Evolutionary conservation across 2,329 filamentous ascomycete genomes (phyloP), one percentile per base, ranked within the genome.

Genomic region (Dendryphion nanum): DNA sequence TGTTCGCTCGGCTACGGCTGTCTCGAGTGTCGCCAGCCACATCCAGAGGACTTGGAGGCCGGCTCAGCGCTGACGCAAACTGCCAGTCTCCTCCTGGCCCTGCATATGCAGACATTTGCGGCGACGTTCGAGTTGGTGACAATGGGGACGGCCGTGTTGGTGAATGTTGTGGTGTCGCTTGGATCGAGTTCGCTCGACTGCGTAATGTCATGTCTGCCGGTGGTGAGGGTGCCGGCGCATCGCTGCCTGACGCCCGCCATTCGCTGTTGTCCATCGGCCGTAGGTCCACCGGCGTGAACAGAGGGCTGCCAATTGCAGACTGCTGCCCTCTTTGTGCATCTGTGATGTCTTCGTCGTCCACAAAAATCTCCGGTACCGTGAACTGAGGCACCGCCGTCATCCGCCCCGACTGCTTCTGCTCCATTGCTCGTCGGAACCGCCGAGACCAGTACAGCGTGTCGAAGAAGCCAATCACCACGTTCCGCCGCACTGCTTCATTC

Each of bases 401-500:
- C 44, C 89, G 85, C 15, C 83, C 83, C 33, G 61, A 59, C 45
- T 80, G 79, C 68, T 89, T 89, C 42, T 74, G 75, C 24, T 89
- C 82, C 61, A 88, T 75, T 41, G 83, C 78, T 37, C 82, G 82
- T 51, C 87, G 83, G 74, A 96, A 96, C 50, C 80, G 78, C 30
- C 90, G 82, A 28, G 85, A 82, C 82, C 88, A 95, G 69, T 91
- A 90, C 70, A 93, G 68, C 12, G 90, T 97, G 62, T 97, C 87
- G 66, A 98, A 97, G 71, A 98, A 98, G 28, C 90, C 89, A 30
- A 93, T 79, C 7, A 98, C 93, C 18, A 90, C 82, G 47, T 91
- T 86, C 41, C 94, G 82, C 41, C 89, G 85, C 30, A 97, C 89
- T 51, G 93, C 89, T 66, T 98, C 91, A 55, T 98, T 89, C 1